A percentile compares a stretch with the other conserved stretches of the same genome.
These are phyloP conservation scores for Acanthamoeba healyi DNA, from an alignment of 208 protist genomes.

Conservation along the genomic window DNA sequence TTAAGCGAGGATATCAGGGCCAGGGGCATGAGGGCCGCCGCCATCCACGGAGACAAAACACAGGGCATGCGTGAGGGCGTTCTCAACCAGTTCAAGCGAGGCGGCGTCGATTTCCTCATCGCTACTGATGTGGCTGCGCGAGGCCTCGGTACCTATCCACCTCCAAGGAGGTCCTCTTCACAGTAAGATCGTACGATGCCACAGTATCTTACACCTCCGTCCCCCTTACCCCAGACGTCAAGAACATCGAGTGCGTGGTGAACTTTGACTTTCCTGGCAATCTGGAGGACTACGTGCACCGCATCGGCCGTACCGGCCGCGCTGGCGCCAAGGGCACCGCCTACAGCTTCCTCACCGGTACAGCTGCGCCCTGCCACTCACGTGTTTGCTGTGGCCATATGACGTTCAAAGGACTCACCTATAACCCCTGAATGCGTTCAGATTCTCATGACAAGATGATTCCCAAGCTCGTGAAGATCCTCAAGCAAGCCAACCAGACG, in stretches of 20 bases:
- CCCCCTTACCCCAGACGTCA: slow-evolving; percentile 86
- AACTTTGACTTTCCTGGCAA: slow-evolving; percentile 93
- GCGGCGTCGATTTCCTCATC: slow-evolving; percentile 84
- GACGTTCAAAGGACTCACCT: background rate
- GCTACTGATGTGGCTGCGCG: slow-evolving; percentile 94
- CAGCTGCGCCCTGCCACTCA: background rate
- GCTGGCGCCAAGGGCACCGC: slow-evolving; percentile 88
- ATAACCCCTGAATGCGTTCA: background rate
- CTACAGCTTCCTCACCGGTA: slow-evolving; percentile 86
- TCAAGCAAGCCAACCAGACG: slow-evolving; percentile 31
- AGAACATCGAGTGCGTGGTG: slow-evolving; percentile 89
- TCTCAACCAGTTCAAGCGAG: slow-evolving; percentile 87
- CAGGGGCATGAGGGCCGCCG: slow-evolving; percentile 3
- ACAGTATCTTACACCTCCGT: background rate
- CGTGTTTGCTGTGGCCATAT: background rate
- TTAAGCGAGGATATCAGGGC: slow-evolving; percentile 91
- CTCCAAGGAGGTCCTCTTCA: background rate
- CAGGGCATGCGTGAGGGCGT: slow-evolving; percentile 90
- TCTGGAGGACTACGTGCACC: slow-evolving; percentile 97
- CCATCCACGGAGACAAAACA: slow-evolving; percentile 92
- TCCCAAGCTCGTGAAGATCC: slow-evolving; percentile 56
- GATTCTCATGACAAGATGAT: slow-evolving; percentile 41
- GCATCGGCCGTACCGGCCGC: slow-evolving; percentile 96
- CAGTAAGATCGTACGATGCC: too few species aligned
- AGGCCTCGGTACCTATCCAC: slow-evolving; percentile 75